These are phyloP conservation scores for Citrullus colocynthis DNA, from an alignment of 306 rosid genomes.

Conservation along the genomic window DNA sequence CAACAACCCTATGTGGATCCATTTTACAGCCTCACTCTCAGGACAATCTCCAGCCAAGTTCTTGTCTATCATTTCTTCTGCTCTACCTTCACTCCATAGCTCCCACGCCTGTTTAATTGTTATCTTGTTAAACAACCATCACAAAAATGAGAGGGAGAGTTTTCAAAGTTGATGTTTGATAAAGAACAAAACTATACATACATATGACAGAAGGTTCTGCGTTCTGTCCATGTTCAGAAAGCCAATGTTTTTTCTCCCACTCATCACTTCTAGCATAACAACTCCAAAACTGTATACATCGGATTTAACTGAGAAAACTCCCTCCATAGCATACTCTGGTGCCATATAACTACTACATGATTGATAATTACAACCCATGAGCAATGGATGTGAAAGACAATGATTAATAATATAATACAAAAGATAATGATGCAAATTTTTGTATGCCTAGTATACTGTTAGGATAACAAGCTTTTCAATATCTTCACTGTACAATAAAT, in stretches of 20 bases:
- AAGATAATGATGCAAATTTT: not conserved
- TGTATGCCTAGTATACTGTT: not conserved
- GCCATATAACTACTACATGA: not conserved
- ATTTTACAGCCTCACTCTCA: conserved; percentile 19
- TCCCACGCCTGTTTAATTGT: conserved; percentile 18
- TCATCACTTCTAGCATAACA: not conserved
- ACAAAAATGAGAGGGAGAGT: not conserved
- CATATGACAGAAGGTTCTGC: not conserved
- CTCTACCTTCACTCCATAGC: conserved; percentile 17
- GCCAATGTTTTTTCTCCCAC: not conserved
- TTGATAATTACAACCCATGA: not conserved
- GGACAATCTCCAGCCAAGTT: conserved; percentile 4
- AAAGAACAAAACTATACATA: not conserved
- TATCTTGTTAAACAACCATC: not conserved
- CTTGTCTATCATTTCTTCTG: conserved; percentile 11
- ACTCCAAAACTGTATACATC: conserved; percentile 7
- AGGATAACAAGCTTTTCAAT: too few species aligned
- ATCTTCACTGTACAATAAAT: too few species aligned
- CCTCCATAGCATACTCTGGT: conserved; percentile 6
- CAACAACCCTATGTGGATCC: conserved; percentile 20
- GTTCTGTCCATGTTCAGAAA: conserved; percentile 5
- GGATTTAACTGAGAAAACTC: not conserved
- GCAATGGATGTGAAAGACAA: not conserved
- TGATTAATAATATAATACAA: not conserved
- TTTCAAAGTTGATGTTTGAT: not conserved